Evolutionary conservation across 2,329 filamentous ascomycete species (phyloP).

Genomic region (Stagonosporopsis rhizophila): DNA sequence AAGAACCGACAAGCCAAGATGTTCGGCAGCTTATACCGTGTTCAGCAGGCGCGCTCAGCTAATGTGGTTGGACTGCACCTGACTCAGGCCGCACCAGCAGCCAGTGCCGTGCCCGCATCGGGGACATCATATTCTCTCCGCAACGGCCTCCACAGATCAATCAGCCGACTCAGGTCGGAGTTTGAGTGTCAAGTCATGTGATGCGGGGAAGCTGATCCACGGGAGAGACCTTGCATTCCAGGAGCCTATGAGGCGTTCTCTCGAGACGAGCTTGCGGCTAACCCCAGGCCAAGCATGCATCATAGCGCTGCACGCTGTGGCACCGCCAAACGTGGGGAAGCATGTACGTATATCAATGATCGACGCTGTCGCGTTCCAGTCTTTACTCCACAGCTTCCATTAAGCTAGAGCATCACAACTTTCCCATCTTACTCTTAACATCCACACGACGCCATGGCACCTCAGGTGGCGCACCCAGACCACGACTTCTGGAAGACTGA

Average conservation of each 20-base stretch:
- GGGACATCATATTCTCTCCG: slow-evolving; percentile 2
- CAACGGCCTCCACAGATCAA: background rate
- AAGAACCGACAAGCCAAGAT: background rate
- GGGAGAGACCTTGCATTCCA: background rate
- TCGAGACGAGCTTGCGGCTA: slow-evolving; percentile 1
- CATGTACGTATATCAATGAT: slow-evolving; percentile 1
- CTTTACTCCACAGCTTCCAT: background rate
- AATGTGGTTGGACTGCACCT: background rate
- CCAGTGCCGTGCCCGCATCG: background rate
- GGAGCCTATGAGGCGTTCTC: slow-evolving; percentile 1
- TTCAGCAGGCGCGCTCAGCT: background rate
- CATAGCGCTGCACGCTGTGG: background rate
- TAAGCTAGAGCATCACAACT: background rate
- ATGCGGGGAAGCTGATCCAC: slow-evolving; percentile 3
- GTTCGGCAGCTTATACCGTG: background rate
- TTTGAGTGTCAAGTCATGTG: slow-evolving; percentile 2
- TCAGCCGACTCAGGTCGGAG: background rate
- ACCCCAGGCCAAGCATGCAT: background rate
- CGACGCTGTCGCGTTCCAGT: background rate
- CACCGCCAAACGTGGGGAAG: background rate
- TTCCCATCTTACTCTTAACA: background rate
- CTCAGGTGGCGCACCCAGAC: slow-evolving; percentile 7
- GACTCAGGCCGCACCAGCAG: background rate
- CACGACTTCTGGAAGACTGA: slow-evolving; percentile 12
- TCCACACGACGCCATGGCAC: slow-evolving; percentile 3